Evolutionary conservation across 768 basidiomycete species (phyloP).

Genomic region (Hygrocybe punicea): DNA sequence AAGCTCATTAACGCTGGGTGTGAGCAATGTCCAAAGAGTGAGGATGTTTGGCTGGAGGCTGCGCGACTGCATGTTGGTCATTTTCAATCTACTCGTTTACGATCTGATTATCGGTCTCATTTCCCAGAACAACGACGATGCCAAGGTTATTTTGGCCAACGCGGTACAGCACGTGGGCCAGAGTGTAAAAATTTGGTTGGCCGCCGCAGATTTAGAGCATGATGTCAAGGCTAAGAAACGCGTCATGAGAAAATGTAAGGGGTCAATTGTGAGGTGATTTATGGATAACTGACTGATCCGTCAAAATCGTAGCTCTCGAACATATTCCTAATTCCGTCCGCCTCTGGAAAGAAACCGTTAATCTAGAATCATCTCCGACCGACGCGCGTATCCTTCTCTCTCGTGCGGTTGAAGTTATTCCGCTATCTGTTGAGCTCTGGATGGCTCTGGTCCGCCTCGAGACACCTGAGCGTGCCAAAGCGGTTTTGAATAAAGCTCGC

Average conservation of each 20-base stretch:
- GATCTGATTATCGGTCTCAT: background rate
- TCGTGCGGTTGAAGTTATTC: conserved; percentile 95
- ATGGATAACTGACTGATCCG: background rate
- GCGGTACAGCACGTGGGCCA: conserved; percentile 93
- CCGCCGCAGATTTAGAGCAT: conserved; percentile 85
- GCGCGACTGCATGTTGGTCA: conserved; percentile 81
- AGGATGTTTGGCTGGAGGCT: conserved; percentile 98
- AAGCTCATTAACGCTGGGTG: conserved; percentile 93
- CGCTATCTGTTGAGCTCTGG: conserved; percentile 95
- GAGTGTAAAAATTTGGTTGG: conserved; percentile 95
- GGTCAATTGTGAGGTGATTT: conserved; percentile 2
- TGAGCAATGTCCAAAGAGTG: conserved; percentile 92
- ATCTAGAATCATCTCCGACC: conserved; percentile 81
- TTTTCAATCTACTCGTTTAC: background rate
- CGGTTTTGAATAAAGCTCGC: conserved; percentile 93
- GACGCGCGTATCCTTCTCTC: conserved; percentile 94
- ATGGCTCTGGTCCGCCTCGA: conserved; percentile 96
- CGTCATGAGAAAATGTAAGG: conserved; percentile 83
- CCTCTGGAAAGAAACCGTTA: conserved; percentile 97
- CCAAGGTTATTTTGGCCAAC: conserved; percentile 89
- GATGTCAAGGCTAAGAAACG: conserved; percentile 85
- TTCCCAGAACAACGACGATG: conserved; percentile 79
- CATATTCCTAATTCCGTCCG: conserved; percentile 96
- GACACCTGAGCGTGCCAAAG: conserved; percentile 84
- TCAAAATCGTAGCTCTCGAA: conserved; percentile 66